These are phyloP conservation scores for Aspergillus conjunctus DNA, from an alignment of 495 filamentous ascomycete species.

Conservation along the genomic window DNA sequence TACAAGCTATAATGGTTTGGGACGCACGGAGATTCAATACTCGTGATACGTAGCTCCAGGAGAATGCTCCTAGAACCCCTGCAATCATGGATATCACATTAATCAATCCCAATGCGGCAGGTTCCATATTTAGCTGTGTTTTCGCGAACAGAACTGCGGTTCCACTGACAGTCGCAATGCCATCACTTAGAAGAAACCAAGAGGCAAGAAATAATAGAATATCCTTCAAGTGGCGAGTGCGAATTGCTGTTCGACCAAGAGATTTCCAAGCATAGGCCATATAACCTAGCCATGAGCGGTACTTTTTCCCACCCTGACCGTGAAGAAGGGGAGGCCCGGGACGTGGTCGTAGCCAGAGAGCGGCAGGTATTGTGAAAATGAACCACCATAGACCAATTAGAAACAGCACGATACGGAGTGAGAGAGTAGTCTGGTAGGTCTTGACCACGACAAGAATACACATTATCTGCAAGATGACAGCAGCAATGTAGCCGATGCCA, in stretches of 20 bases:
- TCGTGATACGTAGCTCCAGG: slow-evolving; percentile 77
- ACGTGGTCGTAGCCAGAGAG: slow-evolving; percentile 84
- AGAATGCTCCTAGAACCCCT: slow-evolving; percentile 85
- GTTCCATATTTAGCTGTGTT: slow-evolving; percentile 85
- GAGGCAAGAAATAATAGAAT: slow-evolving; percentile 84
- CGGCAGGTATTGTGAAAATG: slow-evolving; percentile 84
- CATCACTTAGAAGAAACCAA: slow-evolving; percentile 94
- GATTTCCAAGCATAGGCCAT: slow-evolving; percentile 82
- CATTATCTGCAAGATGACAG: slow-evolving; percentile 74
- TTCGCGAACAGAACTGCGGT: slow-evolving; percentile 96
- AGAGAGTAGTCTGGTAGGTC: slow-evolving; percentile 74
- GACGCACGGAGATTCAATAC: slow-evolving; percentile 66
- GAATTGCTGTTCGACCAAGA: slow-evolving; percentile 74
- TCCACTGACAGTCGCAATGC: slow-evolving; percentile 91
- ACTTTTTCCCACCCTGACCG: slow-evolving; percentile 38
- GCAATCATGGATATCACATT: slow-evolving; percentile 84
- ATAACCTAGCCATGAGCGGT: slow-evolving; percentile 60
- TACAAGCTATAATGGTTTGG: slow-evolving; percentile 89
- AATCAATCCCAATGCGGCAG: slow-evolving; percentile 87
- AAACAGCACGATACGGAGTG: slow-evolving; percentile 80
- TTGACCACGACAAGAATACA: slow-evolving; percentile 70
- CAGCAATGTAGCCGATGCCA: slow-evolving; percentile 86
- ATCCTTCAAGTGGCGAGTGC: slow-evolving; percentile 80
- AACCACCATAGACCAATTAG: slow-evolving; percentile 95
- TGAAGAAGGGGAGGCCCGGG: slow-evolving; percentile 77